Base-by-base conservation (phyloP, 257 asterid species). In the Rhazya stricta region DNA sequence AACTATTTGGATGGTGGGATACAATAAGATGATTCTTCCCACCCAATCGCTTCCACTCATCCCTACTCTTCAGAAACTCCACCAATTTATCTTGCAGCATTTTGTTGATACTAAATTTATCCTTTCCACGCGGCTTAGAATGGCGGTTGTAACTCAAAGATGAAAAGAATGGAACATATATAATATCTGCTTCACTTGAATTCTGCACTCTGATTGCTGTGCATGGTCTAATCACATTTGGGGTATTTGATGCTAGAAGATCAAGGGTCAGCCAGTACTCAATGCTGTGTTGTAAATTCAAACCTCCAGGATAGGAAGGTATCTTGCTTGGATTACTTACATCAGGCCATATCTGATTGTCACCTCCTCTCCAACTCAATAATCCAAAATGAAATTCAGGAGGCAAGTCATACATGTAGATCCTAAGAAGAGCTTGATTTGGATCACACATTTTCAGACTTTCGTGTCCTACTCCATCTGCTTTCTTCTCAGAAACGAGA, bases 181-280 rank as follows among this genome's bases (percentile, higher is more conserved):
- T 41, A 0, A 92, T 70, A 79, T 91, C 88, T 0, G 98, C 92
- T 62, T 90, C 89, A 57, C 84, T 83, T 3, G 87, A 79, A 68
- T 85, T 77, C 50, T 30, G 68, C 41, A 88, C 98, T 76, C 97
- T 80, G 19, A 89, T 66, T 0, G 88, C 91, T 78, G 78, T 81
- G 67, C 98, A 93, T 0, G 93, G 88, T 78, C 97, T 75, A 43
- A 57, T 76, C 9, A 89, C 72, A 77, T 78, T 83, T 18, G 80
- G 80, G 13, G 58, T 57, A n/a, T 76, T 85, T 1, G 98, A 90
- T 16, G 89, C 84, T 5, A 92, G 86, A 69, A 92, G 94, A 69
- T 92, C 98, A 16, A 92, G 91, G 1, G 96, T 86, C 8, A 92
- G 91, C 97, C 97, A 92, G 69, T 92, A 89, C 75, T 88, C 98